Conservation (phyloP, 1,139 yeast genomes). For the Pichia sp. region DNA sequence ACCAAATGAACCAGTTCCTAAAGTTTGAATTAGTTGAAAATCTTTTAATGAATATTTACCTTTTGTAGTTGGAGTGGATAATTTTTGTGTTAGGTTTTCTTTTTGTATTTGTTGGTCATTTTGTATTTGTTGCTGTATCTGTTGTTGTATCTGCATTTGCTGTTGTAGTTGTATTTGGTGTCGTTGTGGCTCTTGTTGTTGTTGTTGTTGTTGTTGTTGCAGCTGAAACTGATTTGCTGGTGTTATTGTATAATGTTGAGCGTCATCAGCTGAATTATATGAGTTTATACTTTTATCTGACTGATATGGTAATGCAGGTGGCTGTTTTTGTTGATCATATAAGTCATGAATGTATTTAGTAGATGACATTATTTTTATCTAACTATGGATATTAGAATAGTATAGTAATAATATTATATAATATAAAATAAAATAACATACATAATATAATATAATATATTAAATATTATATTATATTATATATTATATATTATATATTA, state of each 20-base stretch:
- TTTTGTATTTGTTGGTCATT: too few relatives aligned
- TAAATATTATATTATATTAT: not conserved
- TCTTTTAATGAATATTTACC: slow-evolving; percentile 53
- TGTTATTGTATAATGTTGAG: not conserved
- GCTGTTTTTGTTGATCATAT: too few relatives aligned
- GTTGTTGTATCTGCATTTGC: not conserved
- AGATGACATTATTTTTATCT: too few relatives aligned
- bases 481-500: too few relatives aligned
- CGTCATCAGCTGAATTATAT: not conserved
- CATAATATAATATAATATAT: too few relatives aligned
- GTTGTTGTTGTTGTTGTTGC: slow-evolving; percentile 2
- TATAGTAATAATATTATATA: too few relatives aligned
- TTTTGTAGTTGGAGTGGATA: slow-evolving; percentile 30
- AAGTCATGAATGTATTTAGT: too few relatives aligned
- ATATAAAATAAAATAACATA: too few relatives aligned
- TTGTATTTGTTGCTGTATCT: not conserved
- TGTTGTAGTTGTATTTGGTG: too few relatives aligned
- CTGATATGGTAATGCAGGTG: not conserved
- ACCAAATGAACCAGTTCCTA: slow-evolving; percentile 62
- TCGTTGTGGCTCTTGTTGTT: too few relatives aligned
- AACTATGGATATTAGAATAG: too few relatives aligned
- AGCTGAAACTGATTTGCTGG: not conserved
- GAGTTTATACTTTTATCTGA: not conserved
- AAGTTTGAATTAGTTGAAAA: slow-evolving; percentile 48
- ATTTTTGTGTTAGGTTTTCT: too few relatives aligned